A percentile compares a stretch with the other conserved stretches of the same genome.
phyloP scores from a whole-genome alignment of 2,329 filamentous ascomycete species.

The Pleurostoma richardsiae region DNA sequence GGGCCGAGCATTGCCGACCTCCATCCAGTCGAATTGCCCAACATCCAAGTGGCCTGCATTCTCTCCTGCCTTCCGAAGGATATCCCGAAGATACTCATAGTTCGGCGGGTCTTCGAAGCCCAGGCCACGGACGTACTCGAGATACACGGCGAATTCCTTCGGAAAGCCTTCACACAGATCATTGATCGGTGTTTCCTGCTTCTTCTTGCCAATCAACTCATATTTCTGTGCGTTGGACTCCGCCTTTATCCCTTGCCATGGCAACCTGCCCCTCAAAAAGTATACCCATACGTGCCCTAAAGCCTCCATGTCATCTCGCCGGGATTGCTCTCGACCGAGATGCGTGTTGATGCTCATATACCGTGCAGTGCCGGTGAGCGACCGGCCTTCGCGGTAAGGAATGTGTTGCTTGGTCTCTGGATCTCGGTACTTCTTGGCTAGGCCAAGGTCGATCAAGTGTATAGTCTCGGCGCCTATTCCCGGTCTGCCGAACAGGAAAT shows the following conservation, averaged over 20 bases:
- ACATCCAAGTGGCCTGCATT: constrained; percentile 96
- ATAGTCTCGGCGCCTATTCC: constrained; percentile 92
- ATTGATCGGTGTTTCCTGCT: constrained; percentile 94
- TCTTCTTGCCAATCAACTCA: constrained; percentile 99
- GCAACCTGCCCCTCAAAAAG: constrained; percentile 62
- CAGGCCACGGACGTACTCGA: constrained; percentile 93
- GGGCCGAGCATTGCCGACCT: constrained; percentile 87
- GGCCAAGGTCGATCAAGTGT: constrained; percentile 96
- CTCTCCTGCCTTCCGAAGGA: constrained; percentile 94
- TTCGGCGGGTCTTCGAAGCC: constrained; percentile 97
- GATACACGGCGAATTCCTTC: constrained; percentile 95
- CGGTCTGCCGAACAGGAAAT: constrained; percentile 92
- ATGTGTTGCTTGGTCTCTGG: constrained; percentile 99
- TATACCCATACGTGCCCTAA: constrained; percentile 71
- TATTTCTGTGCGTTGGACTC: constrained; percentile 92
- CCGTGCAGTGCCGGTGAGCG: constrained; percentile 87
- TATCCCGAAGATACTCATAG: constrained; percentile 93
- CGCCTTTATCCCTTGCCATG: constrained; percentile 69
- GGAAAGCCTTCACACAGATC: constrained; percentile 95
- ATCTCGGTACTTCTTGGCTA: constrained; percentile 98
- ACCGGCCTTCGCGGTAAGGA: constrained; percentile 94
- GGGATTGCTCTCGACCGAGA: constrained; percentile 89
- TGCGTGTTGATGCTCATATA: constrained; percentile 99
- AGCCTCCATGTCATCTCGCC: constrained; percentile 91
- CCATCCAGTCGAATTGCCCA: too few species aligned